Percentiles rank a stretch among this genome's conserved stretches.
These are phyloP conservation scores for Aurifilum marmelostoma DNA, from an alignment of 2,329 filamentous ascomycete species.

Conservation along the genomic window DNA sequence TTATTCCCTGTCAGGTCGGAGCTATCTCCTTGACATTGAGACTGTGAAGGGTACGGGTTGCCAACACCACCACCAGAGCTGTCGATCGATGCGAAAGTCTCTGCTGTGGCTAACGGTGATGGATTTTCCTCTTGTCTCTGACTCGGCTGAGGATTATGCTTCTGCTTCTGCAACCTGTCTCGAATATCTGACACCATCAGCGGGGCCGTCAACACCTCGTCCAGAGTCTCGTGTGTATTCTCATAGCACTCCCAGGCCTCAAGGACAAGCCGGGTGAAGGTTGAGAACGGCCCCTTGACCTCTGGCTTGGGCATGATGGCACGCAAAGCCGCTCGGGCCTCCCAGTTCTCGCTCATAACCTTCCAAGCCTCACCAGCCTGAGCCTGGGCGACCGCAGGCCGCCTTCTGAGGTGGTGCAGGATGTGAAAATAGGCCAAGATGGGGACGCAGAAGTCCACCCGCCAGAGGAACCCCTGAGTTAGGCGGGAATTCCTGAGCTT, in stretches of 20 bases:
- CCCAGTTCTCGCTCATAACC: conserved; percentile 39
- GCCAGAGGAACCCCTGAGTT: conserved; percentile 43
- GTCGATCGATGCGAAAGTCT: not conserved
- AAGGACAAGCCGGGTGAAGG: conserved; percentile 7
- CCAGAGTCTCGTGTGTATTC: not conserved
- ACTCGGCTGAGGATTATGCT: not conserved
- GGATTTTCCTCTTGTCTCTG: not conserved
- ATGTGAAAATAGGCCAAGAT: conserved; percentile 47
- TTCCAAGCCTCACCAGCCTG: conserved; percentile 39
- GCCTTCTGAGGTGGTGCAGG: conserved; percentile 38
- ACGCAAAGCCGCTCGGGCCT: conserved; percentile 26
- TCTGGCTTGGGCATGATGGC: not conserved
- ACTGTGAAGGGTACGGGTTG: too few relatives aligned
- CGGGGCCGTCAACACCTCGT: not conserved
- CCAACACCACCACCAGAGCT: not conserved
- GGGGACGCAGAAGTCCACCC: conserved; percentile 42
- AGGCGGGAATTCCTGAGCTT: conserved; percentile 38
- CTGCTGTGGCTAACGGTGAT: not conserved
- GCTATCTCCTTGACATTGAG: not conserved
- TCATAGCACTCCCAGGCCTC: conserved; percentile 13
- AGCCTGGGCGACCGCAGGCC: conserved; percentile 28
- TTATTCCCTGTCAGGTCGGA: not conserved
- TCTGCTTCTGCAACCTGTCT: not conserved
- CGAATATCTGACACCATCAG: conserved; percentile 11
- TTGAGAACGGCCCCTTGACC: not conserved